Base-by-base conservation (phyloP, 208 protist species). In the Trypanosoma platydactyli region DNA sequence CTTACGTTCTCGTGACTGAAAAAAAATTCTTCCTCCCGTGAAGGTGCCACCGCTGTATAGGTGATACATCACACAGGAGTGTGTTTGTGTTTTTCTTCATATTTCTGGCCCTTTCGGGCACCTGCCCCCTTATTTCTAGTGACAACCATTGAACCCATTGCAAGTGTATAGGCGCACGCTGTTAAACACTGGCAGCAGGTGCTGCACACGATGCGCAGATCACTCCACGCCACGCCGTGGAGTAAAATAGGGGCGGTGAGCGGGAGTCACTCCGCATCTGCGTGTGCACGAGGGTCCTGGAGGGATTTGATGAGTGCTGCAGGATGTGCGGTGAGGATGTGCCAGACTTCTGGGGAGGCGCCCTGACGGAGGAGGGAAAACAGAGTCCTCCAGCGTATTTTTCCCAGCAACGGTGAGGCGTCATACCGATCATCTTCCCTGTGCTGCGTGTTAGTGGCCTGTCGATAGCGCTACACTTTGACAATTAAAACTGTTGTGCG, bases 351-450 rank as follows among this genome's bases (percentile, higher is more conserved):
- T 4, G 12, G 0, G 72, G 73, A 29, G 40, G 5, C 35, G 59
- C 13, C 22, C 24, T 89, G 35, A 80, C 79, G 1, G 57, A 48
- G 2, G 64, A 15, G 16, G 80, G 78, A 58, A 68, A 64, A 46
- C 1, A 5, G 0, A 35, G 62, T 1, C 49, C 84, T 30, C 48
- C 52, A 44, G 75, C 1, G 22, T 35, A n/a, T 46, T 83, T 27
- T 46, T 89, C n/a, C 77, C 80, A 20, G 49, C 33, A 3, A 77
- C 80, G 2, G 27, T 84, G 0, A 27, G 65, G 54, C 71, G 79
- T 64, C 80, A 84, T 69, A 6, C 13, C 27, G 79, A 86, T 15
- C 76, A 77, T 9, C 65, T 89, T n/a, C 69, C 48, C 15, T 77
- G 86, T 38, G 33, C 33, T 11, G 33, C 33, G 33, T 9, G 5